Percentiles rank a stretch among this genome's conserved stretches.
These are phyloP conservation scores for Suillus ampliporus DNA, from an alignment of 768 basidiomycete species.

Conservation along the genomic window DNA sequence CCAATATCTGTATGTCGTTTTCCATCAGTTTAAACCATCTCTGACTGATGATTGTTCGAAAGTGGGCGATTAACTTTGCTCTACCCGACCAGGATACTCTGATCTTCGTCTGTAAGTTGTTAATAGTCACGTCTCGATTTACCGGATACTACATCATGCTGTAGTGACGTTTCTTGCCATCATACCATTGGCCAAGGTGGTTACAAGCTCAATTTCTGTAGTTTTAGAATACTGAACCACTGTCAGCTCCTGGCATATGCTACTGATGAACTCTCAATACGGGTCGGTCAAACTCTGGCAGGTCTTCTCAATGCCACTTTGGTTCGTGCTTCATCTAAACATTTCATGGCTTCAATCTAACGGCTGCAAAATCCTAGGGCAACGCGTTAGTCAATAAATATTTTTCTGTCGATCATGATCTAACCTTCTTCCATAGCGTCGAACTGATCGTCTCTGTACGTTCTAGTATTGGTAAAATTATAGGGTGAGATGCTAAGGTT, in stretches of 20 bases:
- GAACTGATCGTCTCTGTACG: constrained; percentile 76
- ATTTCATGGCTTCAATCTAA: constrained; percentile 9
- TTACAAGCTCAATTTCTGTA: background rate
- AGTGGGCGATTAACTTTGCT: constrained; percentile 80
- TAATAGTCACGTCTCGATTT: background rate
- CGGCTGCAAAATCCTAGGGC: constrained; percentile 23
- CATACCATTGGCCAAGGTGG: constrained; percentile 81
- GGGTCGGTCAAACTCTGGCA: constrained; percentile 83
- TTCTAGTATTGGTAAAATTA: constrained; percentile 9
- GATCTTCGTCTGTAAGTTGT: constrained; percentile 70
- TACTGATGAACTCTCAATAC: constrained; percentile 82
- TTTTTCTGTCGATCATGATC: background rate
- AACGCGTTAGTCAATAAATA: constrained; percentile 31
- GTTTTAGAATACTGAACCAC: background rate
- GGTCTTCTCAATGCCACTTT: constrained; percentile 87
- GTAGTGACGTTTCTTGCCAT: constrained; percentile 82
- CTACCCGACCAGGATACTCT: constrained; percentile 58
- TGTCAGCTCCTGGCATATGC: constrained; percentile 77
- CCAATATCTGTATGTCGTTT: constrained; percentile 61
- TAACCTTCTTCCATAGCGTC: constrained; percentile 38
- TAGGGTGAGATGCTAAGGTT: background rate
- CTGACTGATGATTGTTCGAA: constrained; percentile 12
- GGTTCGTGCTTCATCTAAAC: constrained; percentile 44
- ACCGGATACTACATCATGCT: background rate
- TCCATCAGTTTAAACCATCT: constrained; percentile 4